A percentile compares a stretch with the other conserved stretches of the same genome.
Conservation (phyloP, 2,329 filamentous ascomycete species). For the Fusarium multiceps region DNA sequence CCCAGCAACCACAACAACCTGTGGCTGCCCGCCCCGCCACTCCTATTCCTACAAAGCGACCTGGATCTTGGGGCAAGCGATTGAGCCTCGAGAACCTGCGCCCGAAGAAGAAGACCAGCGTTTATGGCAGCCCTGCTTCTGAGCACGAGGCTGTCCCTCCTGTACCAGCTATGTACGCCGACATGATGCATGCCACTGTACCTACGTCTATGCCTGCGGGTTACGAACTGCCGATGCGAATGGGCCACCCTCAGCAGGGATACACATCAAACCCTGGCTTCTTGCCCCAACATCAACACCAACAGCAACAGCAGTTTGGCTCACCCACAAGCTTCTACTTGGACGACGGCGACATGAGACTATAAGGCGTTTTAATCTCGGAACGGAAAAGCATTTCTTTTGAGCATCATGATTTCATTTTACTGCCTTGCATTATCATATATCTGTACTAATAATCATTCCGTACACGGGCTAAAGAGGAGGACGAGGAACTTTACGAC, state of each 20-base stretch:
- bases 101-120: slow-evolving; percentile 51
- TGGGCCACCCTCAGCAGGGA: slow-evolving; percentile 39
- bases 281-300: slow-evolving; percentile 43
- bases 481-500: slow-evolving; percentile 44
- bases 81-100: slow-evolving; percentile 54
- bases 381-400: slow-evolving; percentile 33
- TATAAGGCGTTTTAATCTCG: slow-evolving; percentile 39
- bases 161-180: slow-evolving; percentile 46
- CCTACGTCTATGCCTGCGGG: slow-evolving; percentile 45
- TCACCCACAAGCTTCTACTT: slow-evolving; percentile 47
- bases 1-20: slow-evolving; percentile 34
- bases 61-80: slow-evolving; percentile 54
- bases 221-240: slow-evolving; percentile 47
- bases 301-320: slow-evolving; percentile 45
- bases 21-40: slow-evolving; percentile 52
- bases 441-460: slow-evolving; percentile 45
- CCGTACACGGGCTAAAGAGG: slow-evolving; percentile 28
- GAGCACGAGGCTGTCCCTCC: slow-evolving; percentile 45
- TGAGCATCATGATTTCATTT: slow-evolving; percentile 36
- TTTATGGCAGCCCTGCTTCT: slow-evolving; percentile 47
- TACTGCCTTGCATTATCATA: slow-evolving; percentile 24
- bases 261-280: slow-evolving; percentile 44
- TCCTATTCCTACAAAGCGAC: slow-evolving; percentile 54
- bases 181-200: slow-evolving; percentile 46
- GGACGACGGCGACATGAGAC: slow-evolving; percentile 46